These are phyloP conservation scores for Actinomortierella wolfii DNA, from an alignment of 371 early-diverging fungal species.

Conservation along the genomic window DNA sequence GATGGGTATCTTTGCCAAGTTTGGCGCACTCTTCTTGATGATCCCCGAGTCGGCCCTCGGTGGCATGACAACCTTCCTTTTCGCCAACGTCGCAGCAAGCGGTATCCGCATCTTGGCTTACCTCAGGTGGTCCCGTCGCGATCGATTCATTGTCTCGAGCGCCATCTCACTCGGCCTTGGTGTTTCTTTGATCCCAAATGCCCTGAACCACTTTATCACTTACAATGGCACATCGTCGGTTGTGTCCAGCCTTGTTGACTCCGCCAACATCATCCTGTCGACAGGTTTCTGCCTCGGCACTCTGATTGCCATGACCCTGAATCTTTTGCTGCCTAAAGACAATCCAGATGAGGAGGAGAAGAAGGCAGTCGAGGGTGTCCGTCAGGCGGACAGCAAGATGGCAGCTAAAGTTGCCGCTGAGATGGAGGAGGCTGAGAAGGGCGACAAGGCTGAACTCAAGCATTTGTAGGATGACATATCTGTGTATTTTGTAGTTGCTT, in stretches of 20 bases:
- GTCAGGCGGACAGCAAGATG: conserved; percentile 25
- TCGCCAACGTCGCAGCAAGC: conserved; percentile 63
- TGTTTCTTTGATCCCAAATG: conserved; percentile 57
- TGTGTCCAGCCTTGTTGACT: conserved; percentile 56
- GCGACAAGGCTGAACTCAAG: conserved; percentile 34
- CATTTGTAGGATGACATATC: conserved; percentile 14
- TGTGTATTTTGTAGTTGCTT: neutral
- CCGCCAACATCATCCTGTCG: conserved; percentile 57
- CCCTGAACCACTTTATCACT: conserved; percentile 60
- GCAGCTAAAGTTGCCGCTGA: conserved; percentile 35
- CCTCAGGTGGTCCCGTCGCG: conserved; percentile 65
- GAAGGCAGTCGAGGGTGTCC: conserved; percentile 16
- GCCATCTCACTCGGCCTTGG: conserved; percentile 57
- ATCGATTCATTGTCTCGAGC: conserved; percentile 62
- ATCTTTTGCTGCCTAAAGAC: conserved; percentile 52
- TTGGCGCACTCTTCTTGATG: conserved; percentile 60
- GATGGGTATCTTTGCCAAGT: conserved; percentile 65
- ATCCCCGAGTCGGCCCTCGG: conserved; percentile 61
- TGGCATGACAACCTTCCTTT: conserved; percentile 67
- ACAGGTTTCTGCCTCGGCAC: conserved; percentile 62
- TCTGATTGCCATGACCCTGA: conserved; percentile 57
- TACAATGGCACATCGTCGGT: conserved; percentile 55
- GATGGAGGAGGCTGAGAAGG: conserved; percentile 38
- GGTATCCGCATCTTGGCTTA: conserved; percentile 69
- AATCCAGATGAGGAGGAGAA: conserved; percentile 21